Evolutionary conservation across 371 early-diverging fungal species (phyloP).

Genomic region (Syncephalastrum contaminatum): DNA sequence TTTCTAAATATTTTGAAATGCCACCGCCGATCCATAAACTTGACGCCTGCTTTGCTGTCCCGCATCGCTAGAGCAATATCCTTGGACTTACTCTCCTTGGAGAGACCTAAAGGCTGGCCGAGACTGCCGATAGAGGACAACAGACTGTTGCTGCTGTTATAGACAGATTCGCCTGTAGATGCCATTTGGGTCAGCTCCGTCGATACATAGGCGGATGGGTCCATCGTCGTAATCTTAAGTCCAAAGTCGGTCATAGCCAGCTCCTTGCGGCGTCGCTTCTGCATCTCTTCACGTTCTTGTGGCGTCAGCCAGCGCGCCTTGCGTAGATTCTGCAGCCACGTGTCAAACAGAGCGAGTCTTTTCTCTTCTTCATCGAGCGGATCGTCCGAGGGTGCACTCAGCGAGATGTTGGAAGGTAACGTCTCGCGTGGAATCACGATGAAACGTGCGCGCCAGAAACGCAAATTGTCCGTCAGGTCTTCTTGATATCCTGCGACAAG

Average conservation of each 20-base stretch:
- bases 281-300: slow-evolving; percentile 47
- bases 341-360: slow-evolving; percentile 81
- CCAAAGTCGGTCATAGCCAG: slow-evolving; percentile 39
- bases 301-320: slow-evolving; percentile 56
- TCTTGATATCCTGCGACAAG: slow-evolving; percentile 85
- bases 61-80: slow-evolving; percentile 78
- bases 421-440: slow-evolving; percentile 84
- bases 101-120: slow-evolving; percentile 21
- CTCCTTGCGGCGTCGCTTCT: slow-evolving; percentile 40
- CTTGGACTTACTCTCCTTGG: slow-evolving; percentile 50
- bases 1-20: slow-evolving; percentile 76
- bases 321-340: slow-evolving; percentile 77
- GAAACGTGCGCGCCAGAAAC: slow-evolving; percentile 90
- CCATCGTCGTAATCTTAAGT: slow-evolving; percentile 46
- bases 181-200: slow-evolving; percentile 20
- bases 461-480: slow-evolving; percentile 74
- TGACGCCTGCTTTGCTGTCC: slow-evolving; percentile 67
- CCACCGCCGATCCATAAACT: slow-evolving; percentile 86
- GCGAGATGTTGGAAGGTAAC: slow-evolving; percentile 37
- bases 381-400: slow-evolving; percentile 26
- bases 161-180: slow-evolving; percentile 6
- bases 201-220: slow-evolving; percentile 41
- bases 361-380: slow-evolving; percentile 90
- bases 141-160: slow-evolving; percentile 12
- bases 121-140: slow-evolving; percentile 32